Percentiles rank a stretch among this genome's conserved stretches.
Conservation (phyloP, 2,329 filamentous ascomycete genomes). For the Harringtonia lauricola region DNA sequence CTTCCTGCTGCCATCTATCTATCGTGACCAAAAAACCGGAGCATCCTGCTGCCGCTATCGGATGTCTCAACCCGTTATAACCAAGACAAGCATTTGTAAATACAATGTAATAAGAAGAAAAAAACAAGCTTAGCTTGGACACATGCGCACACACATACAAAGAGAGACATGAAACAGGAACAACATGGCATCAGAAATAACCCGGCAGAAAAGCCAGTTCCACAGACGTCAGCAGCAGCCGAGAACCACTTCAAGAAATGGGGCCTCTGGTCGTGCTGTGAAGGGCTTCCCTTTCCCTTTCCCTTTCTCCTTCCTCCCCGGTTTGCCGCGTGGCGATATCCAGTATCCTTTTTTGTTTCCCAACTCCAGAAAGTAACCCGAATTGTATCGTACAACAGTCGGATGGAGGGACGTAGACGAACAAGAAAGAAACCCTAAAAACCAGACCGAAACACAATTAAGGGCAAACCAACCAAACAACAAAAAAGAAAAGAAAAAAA, state of each 20-base stretch:
- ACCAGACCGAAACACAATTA: neutral
- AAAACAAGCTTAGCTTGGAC: neutral
- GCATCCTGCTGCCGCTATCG: no score
- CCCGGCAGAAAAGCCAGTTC: no score
- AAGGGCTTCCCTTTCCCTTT: neutral
- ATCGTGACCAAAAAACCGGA: no score
- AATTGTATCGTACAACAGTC: slow-evolving; percentile 20
- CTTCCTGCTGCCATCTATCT: no score
- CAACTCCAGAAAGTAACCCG: slow-evolving; percentile 14
- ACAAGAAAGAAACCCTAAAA: no score
- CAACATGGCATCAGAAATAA: neutral
- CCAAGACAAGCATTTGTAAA: no score
- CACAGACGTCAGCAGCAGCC: neutral
- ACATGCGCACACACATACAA: neutral
- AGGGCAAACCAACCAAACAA: neutral
- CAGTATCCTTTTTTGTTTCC: slow-evolving; percentile 12
- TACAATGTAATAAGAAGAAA: neutral
- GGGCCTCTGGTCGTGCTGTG: neutral
- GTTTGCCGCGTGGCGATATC: slow-evolving; percentile 13
- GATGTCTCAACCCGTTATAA: no score
- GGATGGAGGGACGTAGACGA: slow-evolving; percentile 13
- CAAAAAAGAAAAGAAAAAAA: neutral
- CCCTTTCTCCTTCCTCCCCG: neutral
- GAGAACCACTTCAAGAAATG: neutral
- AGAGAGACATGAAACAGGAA: neutral